Evolutionary conservation across 257 asterid species (phyloP), one percentile per base, ranked within the genome.

Genomic region (Nicotiana noctiflora): DNA sequence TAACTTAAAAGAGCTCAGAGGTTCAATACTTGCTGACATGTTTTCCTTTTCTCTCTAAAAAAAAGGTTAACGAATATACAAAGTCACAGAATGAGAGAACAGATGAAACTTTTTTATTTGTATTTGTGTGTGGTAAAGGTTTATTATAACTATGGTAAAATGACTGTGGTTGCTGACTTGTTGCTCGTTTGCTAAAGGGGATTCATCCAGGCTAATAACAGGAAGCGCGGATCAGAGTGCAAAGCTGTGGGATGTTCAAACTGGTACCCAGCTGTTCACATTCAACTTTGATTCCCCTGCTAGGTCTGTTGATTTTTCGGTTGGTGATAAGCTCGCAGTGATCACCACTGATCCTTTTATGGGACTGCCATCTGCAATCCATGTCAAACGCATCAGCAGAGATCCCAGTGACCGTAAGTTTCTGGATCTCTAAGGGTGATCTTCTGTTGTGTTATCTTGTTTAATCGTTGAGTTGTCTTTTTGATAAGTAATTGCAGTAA

Each of bases 141-240:
- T 25, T 8, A 29, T 6, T 40, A 44, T 44, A 21, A 70, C 77
- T 21, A 12, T 6, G 29, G 57, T 19, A 25, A 40, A 19, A 19
- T 40, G 34, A 12, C 29, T 6, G 8, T 44, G 59, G 59, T 70
- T 70, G 18, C 23, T 70, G 77, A 70, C 59, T 44, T 70, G 77
- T 44, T 3, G 19, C 21, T 64, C 56, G 14, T 7, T 49, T 44
- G 19, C 65, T 81, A 0, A 62, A 95, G 99, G 97, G 90, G 97
- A 95, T 84, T 95, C 99, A 1, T 57, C 89, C 15, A 84, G 88
- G 82, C 94, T 95, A 23, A 84, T 95, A 76, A 95, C 99, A 37
- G 99, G 92, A 83, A 95, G 98, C 85, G 99, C 97, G 0, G 99
- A 95, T 82, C 97, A 92, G 93, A 80, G 92, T n/a, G 97, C 94